Percentiles rank a stretch among this genome's conserved stretches.
These are phyloP conservation scores for Tricholoma terreum DNA, from an alignment of 768 basidiomycete species.

Conservation along the genomic window DNA sequence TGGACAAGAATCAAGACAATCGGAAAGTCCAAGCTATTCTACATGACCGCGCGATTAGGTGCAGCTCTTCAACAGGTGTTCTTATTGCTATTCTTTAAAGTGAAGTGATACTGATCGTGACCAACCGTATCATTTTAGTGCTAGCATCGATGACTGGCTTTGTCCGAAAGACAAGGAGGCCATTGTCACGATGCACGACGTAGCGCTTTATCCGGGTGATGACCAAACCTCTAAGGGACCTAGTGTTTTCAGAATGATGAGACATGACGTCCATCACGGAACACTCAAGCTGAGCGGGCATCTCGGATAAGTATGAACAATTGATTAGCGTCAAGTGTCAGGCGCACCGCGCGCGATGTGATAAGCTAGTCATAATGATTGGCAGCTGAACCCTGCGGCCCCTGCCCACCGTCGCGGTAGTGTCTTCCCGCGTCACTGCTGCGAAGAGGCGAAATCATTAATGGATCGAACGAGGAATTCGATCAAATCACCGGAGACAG, in stretches of 20 bases:
- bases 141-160: not conserved
- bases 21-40: not conserved
- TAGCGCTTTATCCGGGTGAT: not conserved
- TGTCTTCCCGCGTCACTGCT: not conserved
- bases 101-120: not conserved
- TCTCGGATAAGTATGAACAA: not conserved
- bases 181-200: not conserved
- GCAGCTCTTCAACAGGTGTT: not conserved
- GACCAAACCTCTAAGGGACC: too few species aligned
- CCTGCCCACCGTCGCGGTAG: not conserved
- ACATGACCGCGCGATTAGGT: not conserved
- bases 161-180: not conserved
- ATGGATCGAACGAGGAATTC: not conserved
- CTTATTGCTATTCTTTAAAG: not conserved
- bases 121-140: not conserved
- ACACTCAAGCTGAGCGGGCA: not conserved
- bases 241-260: not conserved
- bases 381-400: not conserved
- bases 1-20: not conserved
- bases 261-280: not conserved
- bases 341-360: not conserved
- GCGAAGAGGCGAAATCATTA: not conserved
- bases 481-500: not conserved
- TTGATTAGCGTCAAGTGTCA: not conserved
- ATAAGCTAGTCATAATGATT: not conserved